A percentile compares a stretch with the other conserved stretches of the same genome.
Conservation (phyloP, 139 green algal species). For the Closterium sp. region DNA sequence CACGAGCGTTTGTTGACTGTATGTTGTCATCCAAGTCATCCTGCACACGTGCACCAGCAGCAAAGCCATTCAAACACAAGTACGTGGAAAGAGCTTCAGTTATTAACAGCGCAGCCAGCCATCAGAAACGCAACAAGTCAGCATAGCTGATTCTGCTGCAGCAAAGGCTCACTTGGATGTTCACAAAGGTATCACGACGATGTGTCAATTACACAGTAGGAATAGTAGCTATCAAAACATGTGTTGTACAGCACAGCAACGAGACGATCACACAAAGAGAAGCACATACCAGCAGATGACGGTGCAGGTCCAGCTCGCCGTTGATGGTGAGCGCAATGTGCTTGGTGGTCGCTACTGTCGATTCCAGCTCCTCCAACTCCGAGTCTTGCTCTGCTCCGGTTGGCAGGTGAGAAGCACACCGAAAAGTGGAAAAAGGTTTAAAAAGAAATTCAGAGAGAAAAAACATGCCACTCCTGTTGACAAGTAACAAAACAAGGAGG, state of each 20-base stretch:
- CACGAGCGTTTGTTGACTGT: conserved; percentile 12
- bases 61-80: background rate
- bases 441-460: background rate
- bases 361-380: conserved; percentile 13
- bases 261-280: background rate
- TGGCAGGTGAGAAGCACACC: background rate
- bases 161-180: background rate
- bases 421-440: background rate
- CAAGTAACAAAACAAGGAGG: background rate
- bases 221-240: background rate
- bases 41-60: background rate
- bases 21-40: conserved; percentile 1
- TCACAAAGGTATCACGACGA: background rate
- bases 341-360: conserved; percentile 20
- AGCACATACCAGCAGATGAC: conserved; percentile 18
- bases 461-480: background rate
- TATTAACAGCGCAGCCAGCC: no score
- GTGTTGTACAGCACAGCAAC: background rate
- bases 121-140: background rate
- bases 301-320: conserved; percentile 41
- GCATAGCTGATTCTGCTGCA: background rate
- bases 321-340: conserved; percentile 49
- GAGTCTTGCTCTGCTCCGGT: conserved; percentile 38
- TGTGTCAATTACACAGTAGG: background rate
- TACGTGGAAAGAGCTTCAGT: background rate